Evolutionary conservation across 495 filamentous ascomycete genomes (phyloP), one percentile per base, ranked within the genome.

Genomic region (Aspergillus bertholletiae): DNA sequence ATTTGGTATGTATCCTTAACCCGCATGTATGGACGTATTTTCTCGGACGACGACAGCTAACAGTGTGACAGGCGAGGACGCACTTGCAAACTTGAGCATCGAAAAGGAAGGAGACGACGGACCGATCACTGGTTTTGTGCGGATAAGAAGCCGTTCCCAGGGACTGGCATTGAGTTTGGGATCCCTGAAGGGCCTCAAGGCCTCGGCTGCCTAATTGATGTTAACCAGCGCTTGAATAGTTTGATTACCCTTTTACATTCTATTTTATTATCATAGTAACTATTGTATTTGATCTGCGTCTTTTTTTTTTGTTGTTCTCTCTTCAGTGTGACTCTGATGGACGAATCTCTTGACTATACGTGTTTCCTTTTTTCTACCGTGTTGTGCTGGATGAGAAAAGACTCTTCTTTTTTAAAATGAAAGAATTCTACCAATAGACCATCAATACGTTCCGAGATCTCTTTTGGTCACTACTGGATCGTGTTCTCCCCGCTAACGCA

Each of bases 41-140:
- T 30, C 28, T 11, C 7, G 4, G 8, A 49, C 47, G n/a, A 43
- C 7, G 39, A n/a, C n/a, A n/a, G 46, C 70, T 75, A 63, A 77
- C 63, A 43, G 12, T 46, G 7, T 46, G 59, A 46, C 62, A 99
- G 95, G 95, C 60, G 95, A 99, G 90, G 95, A 99, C 77, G 95
- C 95, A 41, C 76, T 99, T 55, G 95, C 95, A 55, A 99, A 99
- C 68, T 65, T 99, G 73, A 96, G 92, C 65, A 96, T 99, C 62
- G 95, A 99, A 67, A 94, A 96, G 74, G 91, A 97, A 70, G 92
- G 91, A 47, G 92, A 96, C 11, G 87, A 96, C 65, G 94, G 95
- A 24, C 92, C 92, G 6, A 88, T 99, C 56, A 97, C 94, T 24
- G 95, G 95, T n/a, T 99, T 99, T 69, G 90, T 99, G 49, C 88